Base-by-base conservation (phyloP, 2,329 filamentous ascomycete species). In the Colletotrichum lindemuthianum region DNA sequence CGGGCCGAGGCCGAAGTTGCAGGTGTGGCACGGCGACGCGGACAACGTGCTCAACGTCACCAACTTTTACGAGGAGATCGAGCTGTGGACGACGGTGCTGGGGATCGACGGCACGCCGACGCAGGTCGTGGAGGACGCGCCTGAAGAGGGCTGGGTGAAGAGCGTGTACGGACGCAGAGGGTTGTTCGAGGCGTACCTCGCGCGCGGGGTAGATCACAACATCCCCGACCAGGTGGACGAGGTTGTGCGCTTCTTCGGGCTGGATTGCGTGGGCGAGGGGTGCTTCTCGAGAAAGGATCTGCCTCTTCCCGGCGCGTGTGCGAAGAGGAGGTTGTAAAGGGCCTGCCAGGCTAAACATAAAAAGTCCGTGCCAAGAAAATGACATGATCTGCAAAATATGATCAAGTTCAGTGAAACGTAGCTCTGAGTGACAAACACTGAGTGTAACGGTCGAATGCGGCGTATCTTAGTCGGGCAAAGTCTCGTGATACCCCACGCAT, bases 11-110 rank as follows among this genome's bases (percentile, higher is more conserved):
- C 86, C 86, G 0, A 84, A 83, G 69, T 78, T 88, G 76, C 84
- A 87, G 72, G 77, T 88, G 44, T 84, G 84, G 72, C 86, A 88
- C 70, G 86, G 86, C 9, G 83, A 81, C 4, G 70, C 67, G 0
- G 86, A 88, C 67, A 77, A 81, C 37, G 80, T 80, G 5, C 73
- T 88, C 2, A 76, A 80, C 45, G 84, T 83, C 33, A 76, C 77
- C 53, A 86, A 87, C 71, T 86, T 84, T 66, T 72, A 78, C 6
- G 85, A 88, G 74, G 81, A 81, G 67, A 75, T 84, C 63, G 85
- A 86, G 75, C 73, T 84, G 70, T 86, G 84, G 84, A 79, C 80
- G 0, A 76, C 76, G 1, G 76, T 82, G 51, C 32, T 69, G 5
- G 50, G 59, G 2, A 49, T 61, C 8, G 50, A 67, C 9, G 4